These are phyloP conservation scores for Paramecium sonneborni DNA, from an alignment of 73 alveolate species.

Conservation along the genomic window DNA sequence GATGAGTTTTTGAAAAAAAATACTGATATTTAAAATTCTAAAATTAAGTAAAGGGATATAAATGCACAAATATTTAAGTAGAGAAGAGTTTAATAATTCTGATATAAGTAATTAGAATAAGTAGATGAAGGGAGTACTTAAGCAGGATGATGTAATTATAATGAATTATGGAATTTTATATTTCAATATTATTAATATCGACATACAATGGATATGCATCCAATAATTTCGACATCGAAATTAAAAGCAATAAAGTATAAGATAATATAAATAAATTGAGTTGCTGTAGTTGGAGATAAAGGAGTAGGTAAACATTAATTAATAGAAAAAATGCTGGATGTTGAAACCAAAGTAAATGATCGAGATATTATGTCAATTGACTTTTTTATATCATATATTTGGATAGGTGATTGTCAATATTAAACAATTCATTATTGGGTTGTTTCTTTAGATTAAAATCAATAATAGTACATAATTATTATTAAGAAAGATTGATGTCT, in stretches of 20 bases:
- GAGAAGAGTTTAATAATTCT: no score
- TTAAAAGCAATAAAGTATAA: neutral
- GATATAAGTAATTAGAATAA: no score
- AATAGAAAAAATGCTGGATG: constrained; percentile 23
- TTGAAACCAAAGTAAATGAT: constrained; percentile 36
- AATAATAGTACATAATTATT: neutral
- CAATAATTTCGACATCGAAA: neutral
- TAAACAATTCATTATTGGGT: constrained; percentile 5
- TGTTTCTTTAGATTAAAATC: neutral
- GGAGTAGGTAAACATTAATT: constrained; percentile 21
- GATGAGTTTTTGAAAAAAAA: no score
- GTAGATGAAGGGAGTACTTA: no score
- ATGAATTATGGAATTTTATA: neutral
- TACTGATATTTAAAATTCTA: no score
- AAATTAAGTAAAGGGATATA: no score
- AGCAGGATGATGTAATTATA: neutral
- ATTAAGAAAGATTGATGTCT: neutral
- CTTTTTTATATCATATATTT: constrained; percentile 11
- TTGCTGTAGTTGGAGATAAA: constrained; percentile 28
- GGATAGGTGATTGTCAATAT: constrained; percentile 9
- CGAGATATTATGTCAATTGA: neutral
- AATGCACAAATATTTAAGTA: no score
- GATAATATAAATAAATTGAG: neutral
- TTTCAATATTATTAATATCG: neutral
- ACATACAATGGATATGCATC: constrained; percentile 18